A percentile compares a stretch with the other conserved stretches of the same genome.
Conservation (phyloP, 1,284 basidiomycete genomes). For the Apiotrichum domesticum region DNA sequence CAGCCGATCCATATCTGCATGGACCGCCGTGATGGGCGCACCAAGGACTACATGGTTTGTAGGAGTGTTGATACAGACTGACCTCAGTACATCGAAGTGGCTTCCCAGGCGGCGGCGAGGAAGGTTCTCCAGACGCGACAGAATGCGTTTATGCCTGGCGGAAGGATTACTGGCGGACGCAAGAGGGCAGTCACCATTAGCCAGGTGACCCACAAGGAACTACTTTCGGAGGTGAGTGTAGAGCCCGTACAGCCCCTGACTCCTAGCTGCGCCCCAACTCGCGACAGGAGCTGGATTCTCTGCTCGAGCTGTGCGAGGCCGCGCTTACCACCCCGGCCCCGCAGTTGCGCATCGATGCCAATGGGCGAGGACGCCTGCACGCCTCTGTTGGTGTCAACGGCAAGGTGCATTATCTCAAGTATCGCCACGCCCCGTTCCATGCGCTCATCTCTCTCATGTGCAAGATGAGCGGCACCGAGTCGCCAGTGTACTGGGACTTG, state of each 20-base stretch:
- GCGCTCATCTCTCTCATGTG: conserved; percentile 37
- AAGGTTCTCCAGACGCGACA: conserved; percentile 39
- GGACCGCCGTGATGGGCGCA: conserved; percentile 40
- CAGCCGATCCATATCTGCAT: conserved; percentile 45
- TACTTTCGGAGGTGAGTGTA: conserved; percentile 35
- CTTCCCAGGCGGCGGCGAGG: conserved; percentile 30
- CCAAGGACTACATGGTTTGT: conserved; percentile 45
- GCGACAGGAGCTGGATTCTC: conserved; percentile 29
- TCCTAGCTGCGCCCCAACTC: conserved; percentile 36
- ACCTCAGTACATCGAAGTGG: conserved; percentile 43
- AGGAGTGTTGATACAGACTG: background rate
- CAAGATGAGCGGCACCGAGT: conserved; percentile 28
- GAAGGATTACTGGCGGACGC: conserved; percentile 25
- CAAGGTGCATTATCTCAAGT: conserved; percentile 38
- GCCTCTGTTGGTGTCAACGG: conserved; percentile 21
- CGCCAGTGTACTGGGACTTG: conserved; percentile 40
- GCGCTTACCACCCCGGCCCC: conserved; percentile 23
- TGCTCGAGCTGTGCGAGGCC: conserved; percentile 41
- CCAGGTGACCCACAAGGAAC: conserved; percentile 31
- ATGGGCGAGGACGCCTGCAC: conserved; percentile 10
- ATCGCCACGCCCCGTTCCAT: conserved; percentile 43
- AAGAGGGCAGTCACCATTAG: conserved; percentile 44
- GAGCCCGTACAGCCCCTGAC: background rate
- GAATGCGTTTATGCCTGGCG: conserved; percentile 39
- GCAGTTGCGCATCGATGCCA: conserved; percentile 6